These are phyloP conservation scores for Fusarium sp. DNA, from an alignment of 2,329 filamentous ascomycete genomes.

Conservation along the genomic window DNA sequence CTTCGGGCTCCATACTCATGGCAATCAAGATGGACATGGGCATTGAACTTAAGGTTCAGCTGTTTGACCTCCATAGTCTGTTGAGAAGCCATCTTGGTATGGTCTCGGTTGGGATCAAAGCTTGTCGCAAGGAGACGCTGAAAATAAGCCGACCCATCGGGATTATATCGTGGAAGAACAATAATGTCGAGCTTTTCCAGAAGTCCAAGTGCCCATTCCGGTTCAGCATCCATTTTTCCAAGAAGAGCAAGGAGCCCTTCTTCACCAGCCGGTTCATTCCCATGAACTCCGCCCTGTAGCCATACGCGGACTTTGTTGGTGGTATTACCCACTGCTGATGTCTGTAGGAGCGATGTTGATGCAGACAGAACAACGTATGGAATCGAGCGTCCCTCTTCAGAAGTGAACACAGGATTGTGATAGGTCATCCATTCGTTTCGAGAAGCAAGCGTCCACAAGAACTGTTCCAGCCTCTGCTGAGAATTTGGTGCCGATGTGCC, in stretches of 20 bases:
- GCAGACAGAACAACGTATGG: constrained; percentile 28
- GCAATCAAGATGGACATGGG: constrained; percentile 48
- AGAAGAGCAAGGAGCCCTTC: constrained; percentile 46
- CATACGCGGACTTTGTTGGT: constrained; percentile 47
- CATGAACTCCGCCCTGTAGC: constrained; percentile 49
- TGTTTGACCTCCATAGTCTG: constrained; percentile 49
- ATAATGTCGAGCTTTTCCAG: constrained; percentile 47
- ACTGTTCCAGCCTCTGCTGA: constrained; percentile 11
- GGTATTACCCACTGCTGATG: background rate
- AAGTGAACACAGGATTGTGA: constrained; percentile 21
- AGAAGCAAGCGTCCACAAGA: constrained; percentile 2
- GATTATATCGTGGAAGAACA: constrained; percentile 49
- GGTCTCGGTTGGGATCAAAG: constrained; percentile 51
- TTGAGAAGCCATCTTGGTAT: constrained; percentile 48
- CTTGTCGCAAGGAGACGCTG: constrained; percentile 46
- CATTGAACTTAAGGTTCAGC: constrained; percentile 44
- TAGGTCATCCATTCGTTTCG: constrained; percentile 35
- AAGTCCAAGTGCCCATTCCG: constrained; percentile 45
- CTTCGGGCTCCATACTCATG: constrained; percentile 48
- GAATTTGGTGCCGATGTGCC: constrained; percentile 28
- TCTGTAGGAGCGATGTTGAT: background rate
- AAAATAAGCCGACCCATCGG: constrained; percentile 50
- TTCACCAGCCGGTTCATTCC: constrained; percentile 50
- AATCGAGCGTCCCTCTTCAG: constrained; percentile 29
- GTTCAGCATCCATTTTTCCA: constrained; percentile 46